phyloP scores from a whole-genome alignment of 1,139 yeast species.

The Yamadazyma friedrichii region DNA sequence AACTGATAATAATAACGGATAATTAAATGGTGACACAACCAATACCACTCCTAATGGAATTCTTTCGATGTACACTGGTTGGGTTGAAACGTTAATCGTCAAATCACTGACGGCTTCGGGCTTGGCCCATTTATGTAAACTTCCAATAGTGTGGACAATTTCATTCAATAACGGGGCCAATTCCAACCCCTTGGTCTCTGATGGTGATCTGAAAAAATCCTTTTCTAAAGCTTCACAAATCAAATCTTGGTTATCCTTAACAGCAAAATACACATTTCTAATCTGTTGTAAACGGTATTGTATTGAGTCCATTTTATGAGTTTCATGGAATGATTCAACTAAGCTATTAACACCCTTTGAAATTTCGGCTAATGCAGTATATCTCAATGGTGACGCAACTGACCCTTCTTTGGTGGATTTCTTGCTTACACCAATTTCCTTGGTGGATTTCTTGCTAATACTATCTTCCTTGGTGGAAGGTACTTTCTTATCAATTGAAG shows the following conservation, averaged over 20 bases:
- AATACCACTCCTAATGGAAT: slow-evolving; percentile 78
- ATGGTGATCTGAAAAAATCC: slow-evolving; percentile 65
- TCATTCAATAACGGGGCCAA: slow-evolving; percentile 52
- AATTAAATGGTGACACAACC: slow-evolving; percentile 83
- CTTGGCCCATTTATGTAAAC: slow-evolving; percentile 61
- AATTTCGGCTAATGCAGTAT: slow-evolving; percentile 53
- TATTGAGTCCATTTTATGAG: slow-evolving; percentile 53
- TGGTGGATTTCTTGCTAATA: not conserved
- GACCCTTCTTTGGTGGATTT: not conserved
- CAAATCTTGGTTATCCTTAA: slow-evolving; percentile 58
- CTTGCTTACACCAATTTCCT: too few relatives aligned
- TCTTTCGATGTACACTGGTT: slow-evolving; percentile 54
- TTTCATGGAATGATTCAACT: slow-evolving; percentile 39
- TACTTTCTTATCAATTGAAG: too few relatives aligned
- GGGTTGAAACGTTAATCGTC: slow-evolving; percentile 47
- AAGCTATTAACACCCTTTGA: slow-evolving; percentile 45
- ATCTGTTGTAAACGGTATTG: slow-evolving; percentile 62
- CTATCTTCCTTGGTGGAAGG: not conserved
- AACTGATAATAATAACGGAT: slow-evolving; percentile 67
- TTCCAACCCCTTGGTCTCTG: slow-evolving; percentile 66
- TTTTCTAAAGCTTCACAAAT: slow-evolving; percentile 56
- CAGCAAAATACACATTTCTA: slow-evolving; percentile 64
- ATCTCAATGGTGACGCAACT: slow-evolving; percentile 17
- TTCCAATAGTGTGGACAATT: slow-evolving; percentile 56
- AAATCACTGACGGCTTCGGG: slow-evolving; percentile 47